These are phyloP conservation scores for Xylaria palmicola DNA, from an alignment of 495 filamentous ascomycete genomes.

Conservation along the genomic window DNA sequence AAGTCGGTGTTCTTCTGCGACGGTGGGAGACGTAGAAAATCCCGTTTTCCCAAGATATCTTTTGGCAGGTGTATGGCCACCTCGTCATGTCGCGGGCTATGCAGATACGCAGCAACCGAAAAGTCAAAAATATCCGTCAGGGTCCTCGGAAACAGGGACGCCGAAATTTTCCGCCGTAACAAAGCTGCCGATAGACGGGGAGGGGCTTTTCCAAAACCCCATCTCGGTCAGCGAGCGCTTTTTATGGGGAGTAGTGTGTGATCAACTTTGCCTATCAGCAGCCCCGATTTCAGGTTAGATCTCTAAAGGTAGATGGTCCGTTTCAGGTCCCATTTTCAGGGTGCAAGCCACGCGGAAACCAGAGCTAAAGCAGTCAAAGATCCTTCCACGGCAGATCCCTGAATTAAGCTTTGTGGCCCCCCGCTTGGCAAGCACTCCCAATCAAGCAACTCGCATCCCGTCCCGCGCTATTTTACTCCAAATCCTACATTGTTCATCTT, in stretches of 20 bases:
- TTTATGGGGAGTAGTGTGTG: neutral
- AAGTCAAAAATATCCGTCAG: neutral
- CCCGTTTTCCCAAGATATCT: no score
- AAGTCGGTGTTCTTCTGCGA: no score
- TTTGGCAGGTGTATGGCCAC: neutral
- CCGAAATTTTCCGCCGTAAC: neutral
- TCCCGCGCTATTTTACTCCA: neutral
- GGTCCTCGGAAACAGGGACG: neutral
- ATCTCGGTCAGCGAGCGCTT: neutral
- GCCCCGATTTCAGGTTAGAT: neutral
- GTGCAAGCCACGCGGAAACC: neutral
- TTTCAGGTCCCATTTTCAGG: neutral
- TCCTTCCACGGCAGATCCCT: neutral
- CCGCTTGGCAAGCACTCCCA: slow-evolving; percentile 1
- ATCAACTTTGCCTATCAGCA: neutral
- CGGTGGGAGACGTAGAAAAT: no score
- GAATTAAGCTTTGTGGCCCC: slow-evolving; percentile 5
- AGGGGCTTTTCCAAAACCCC: neutral
- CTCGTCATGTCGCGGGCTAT: no score
- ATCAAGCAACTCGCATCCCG: neutral
- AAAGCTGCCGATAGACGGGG: neutral
- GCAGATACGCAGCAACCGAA: no score
- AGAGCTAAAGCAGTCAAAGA: slow-evolving; percentile 2
- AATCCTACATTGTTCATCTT: no score
- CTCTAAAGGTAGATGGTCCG: no score